Conservation (phyloP, 176 grass and related monocot species). For the Avena insularis region DNA sequence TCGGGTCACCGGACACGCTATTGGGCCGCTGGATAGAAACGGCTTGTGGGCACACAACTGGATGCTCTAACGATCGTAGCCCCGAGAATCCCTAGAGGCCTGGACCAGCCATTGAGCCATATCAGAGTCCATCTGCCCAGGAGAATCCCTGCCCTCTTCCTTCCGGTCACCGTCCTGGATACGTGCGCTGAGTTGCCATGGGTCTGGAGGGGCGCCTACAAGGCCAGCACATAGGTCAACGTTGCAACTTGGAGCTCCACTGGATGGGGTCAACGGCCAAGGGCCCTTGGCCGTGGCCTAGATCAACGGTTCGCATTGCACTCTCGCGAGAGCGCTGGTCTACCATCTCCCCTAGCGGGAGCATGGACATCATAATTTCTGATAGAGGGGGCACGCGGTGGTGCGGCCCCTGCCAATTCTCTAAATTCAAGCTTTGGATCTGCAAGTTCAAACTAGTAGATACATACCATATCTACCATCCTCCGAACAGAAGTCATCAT, state of each 20-base stretch:
- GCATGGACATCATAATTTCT: constrained; percentile 58
- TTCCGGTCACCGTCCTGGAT: background rate
- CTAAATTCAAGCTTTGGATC: background rate
- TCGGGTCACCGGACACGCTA: too few relatives aligned
- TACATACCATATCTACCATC: too few relatives aligned
- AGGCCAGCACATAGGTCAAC: background rate
- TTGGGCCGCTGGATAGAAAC: too few relatives aligned
- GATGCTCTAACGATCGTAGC: too few relatives aligned
- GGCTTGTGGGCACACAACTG: too few relatives aligned
- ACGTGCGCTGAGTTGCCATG: background rate
- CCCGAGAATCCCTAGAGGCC: too few relatives aligned
- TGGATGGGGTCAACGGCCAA: constrained; percentile 31
- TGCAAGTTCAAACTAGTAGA: background rate
- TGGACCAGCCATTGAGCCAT: background rate
- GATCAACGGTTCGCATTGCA: constrained; percentile 40
- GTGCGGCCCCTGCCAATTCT: constrained; percentile 30
- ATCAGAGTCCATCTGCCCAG: background rate
- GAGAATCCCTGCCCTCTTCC: background rate
- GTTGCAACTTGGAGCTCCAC: constrained; percentile 15
- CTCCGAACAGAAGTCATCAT: background rate
- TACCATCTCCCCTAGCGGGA: constrained; percentile 48
- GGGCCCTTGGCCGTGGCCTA: constrained; percentile 21
- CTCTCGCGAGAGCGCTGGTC: background rate
- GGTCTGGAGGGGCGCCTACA: background rate
- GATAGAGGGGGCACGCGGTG: constrained; percentile 40